Evolutionary conservation across 2,329 filamentous ascomycete genomes (phyloP).

Genomic region (Cladosporium sp.): DNA sequence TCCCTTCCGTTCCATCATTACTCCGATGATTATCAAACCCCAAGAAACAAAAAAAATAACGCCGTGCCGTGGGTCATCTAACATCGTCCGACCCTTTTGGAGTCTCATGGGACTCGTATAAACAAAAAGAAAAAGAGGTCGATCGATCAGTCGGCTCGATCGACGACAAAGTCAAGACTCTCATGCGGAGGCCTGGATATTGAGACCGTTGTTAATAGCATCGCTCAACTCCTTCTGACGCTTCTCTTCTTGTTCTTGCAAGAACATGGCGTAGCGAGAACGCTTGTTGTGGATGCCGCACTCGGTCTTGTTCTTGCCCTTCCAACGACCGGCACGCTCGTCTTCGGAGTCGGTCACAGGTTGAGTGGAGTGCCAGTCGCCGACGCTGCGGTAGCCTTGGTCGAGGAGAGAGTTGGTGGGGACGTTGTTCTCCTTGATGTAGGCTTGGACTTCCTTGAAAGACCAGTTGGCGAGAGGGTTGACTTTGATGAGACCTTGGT

Average conservation of each 20-base stretch:
- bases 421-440: slow-evolving; percentile 80
- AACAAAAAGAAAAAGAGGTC: slow-evolving; percentile 4
- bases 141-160: neutral
- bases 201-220: slow-evolving; percentile 31
- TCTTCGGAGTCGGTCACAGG: slow-evolving; percentile 89
- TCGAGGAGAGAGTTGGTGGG: slow-evolving; percentile 92
- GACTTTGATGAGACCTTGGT: slow-evolving; percentile 90
- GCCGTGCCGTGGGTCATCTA: slow-evolving; percentile 6
- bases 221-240: slow-evolving; percentile 52
- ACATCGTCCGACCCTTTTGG: slow-evolving; percentile 7
- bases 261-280: slow-evolving; percentile 83
- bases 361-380: slow-evolving; percentile 95
- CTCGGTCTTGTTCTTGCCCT: slow-evolving; percentile 92
- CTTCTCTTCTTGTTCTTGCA: slow-evolving; percentile 69
- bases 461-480: slow-evolving; percentile 95
- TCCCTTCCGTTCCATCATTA: slow-evolving; percentile 11
- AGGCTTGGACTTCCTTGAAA: slow-evolving; percentile 83
- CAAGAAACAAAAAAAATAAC: slow-evolving; percentile 17
- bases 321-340: slow-evolving; percentile 94
- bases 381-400: slow-evolving; percentile 94
- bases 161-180: neutral
- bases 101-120: slow-evolving; percentile 8
- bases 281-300: slow-evolving; percentile 98
- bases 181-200: slow-evolving; percentile 28
- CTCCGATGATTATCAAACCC: too few species aligned